Base-by-base conservation (phyloP, 2,329 filamentous ascomycete species). In the Scortechinia acanthostroma region DNA sequence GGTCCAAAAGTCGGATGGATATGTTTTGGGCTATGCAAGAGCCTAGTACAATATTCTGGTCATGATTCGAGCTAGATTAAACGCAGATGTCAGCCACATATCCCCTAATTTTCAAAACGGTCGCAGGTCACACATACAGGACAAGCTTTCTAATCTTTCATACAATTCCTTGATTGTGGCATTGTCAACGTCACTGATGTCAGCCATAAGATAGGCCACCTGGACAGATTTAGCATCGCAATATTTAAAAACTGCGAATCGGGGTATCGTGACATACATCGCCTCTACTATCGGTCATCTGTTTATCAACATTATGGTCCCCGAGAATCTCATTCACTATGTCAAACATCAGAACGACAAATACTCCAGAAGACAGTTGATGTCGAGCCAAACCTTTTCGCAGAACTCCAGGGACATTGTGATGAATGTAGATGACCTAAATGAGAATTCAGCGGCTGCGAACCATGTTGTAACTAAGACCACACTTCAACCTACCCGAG, bases 261-360 rank as follows among this genome's bases (percentile, higher is more conserved):
- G 15, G 10, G 23, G 17, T 6, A 30, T 22, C 20, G 5, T 15
- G 30, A 54, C 76, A 52, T 67, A 88, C 84, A 61, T 97, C 91
- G 54, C 90, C 91, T 70, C 85, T 86, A 67, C 87, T 95, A 64
- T 97, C 93, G 43, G 88, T 93, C 72, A 94, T 97, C 69, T 98
- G 93, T 75, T 97, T 97, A 70, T 96, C 91, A 55, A 98, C 91
- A 64, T 98, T 98, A 73, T 98, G 91, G 58, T 94, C 83, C 37
- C 86, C 88, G 42, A 98, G 76, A 50, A 97, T 89, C 58, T 93
- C 88, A 73, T 98, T 98, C 53, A 98, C 93, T 83, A 50, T 10
- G 42, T n/a, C 16, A 45, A n/a, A n/a, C 23, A n/a, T 19, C 20
- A 42, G 22, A 4, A 22, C 42, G 58, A 48, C 58, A 49, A 46